phyloP scores from a whole-genome alignment of 345 rosid genomes.

The Aegle marmelos region DNA sequence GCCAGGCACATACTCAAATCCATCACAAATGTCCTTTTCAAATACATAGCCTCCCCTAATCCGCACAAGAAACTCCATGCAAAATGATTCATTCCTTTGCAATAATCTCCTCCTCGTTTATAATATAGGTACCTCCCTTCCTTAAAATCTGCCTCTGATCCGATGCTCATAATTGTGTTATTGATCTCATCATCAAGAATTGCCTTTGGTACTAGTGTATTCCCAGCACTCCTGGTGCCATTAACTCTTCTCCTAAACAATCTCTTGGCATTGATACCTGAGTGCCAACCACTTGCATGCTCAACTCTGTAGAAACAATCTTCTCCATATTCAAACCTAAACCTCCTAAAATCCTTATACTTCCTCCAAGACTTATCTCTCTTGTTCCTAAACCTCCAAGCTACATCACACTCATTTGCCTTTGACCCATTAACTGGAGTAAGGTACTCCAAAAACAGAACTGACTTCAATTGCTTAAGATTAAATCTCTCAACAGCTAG shows the following conservation, averaged over 20 bases:
- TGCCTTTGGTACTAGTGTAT: conserved; percentile 24
- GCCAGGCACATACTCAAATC: conserved; percentile 84
- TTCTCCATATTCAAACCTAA: conserved; percentile 58
- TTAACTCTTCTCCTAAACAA: conserved; percentile 26
- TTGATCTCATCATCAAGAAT: conserved; percentile 58
- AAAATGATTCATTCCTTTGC: conserved; percentile 95
- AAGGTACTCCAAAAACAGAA: conserved; percentile 76
- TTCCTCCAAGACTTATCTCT: conserved; percentile 95
- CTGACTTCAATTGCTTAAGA: conserved; percentile 60
- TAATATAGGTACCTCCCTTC: conserved; percentile 84
- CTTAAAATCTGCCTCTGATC: conserved; percentile 55
- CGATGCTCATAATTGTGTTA: conserved; percentile 51
- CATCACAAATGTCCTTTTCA: conserved; percentile 89
- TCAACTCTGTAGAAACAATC: conserved; percentile 59
- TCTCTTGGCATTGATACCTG: conserved; percentile 76
- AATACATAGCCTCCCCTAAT: conserved; percentile 89
- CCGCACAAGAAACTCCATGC: conserved; percentile 96
- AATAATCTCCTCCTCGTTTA: conserved; percentile 84
- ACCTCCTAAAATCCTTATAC: conserved; percentile 90
- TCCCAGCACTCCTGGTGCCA: conserved; percentile 20
- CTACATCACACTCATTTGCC: conserved; percentile 76
- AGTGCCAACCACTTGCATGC: conserved; percentile 78
- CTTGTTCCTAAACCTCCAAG: conserved; percentile 89
- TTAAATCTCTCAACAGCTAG: conserved; percentile 75
- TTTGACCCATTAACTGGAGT: conserved; percentile 70